Evolutionary conservation across 1,139 yeast genomes (phyloP).

Genomic region (Tardiomyces digboiensis): DNA sequence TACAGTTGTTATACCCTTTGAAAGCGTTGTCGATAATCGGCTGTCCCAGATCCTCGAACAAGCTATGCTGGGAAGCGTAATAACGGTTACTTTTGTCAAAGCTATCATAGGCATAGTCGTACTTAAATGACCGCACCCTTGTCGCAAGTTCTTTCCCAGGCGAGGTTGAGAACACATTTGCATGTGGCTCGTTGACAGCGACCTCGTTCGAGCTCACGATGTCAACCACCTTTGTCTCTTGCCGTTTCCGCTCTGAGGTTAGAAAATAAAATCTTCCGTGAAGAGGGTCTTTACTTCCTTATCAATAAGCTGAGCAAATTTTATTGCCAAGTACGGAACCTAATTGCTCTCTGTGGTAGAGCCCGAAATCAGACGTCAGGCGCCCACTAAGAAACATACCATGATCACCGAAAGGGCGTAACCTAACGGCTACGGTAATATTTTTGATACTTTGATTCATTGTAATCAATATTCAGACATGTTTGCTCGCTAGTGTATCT

Average conservation of each 20-base stretch:
- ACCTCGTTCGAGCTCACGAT: not conserved
- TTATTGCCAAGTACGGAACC: too few species aligned
- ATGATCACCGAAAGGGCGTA: conserved; percentile 5
- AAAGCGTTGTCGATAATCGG: conserved; percentile 81
- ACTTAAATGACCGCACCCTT: not conserved
- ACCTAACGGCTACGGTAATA: conserved; percentile 5
- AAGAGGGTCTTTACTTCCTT: too few species aligned
- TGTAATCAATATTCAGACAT: too few species aligned
- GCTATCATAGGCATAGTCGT: not conserved
- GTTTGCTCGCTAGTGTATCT: too few species aligned
- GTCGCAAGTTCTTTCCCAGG: too few species aligned
- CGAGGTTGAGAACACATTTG: too few species aligned
- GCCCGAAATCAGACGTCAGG: too few species aligned
- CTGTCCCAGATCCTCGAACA: conserved; percentile 82
- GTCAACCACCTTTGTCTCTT: not conserved
- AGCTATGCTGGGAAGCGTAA: conserved; percentile 42
- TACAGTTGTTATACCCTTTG: conserved; percentile 89
- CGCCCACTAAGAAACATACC: too few species aligned
- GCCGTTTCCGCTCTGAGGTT: not conserved
- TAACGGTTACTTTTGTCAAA: conserved; percentile 9
- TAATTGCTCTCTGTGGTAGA: too few species aligned
- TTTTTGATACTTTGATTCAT: too few species aligned
- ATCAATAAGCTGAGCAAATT: too few species aligned
- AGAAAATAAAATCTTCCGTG: too few species aligned
- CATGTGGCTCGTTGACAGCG: not conserved